Evolutionary conservation across 2,329 filamentous ascomycete species (phyloP), one percentile per base, ranked within the genome.

Genomic region (Talaromyces sp.): DNA sequence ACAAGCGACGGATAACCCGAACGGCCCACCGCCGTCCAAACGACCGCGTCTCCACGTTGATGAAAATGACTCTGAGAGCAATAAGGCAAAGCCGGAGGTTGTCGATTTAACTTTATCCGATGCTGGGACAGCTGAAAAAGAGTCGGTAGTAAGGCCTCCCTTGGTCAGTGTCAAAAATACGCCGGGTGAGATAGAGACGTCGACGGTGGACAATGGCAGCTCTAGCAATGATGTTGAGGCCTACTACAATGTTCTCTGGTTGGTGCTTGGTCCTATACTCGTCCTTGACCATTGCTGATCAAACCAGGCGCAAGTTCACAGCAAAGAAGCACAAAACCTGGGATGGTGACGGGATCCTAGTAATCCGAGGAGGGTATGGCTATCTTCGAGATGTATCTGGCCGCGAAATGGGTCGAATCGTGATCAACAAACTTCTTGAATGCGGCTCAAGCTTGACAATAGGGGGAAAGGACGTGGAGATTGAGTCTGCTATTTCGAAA

Each of bases 261-360:
- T 72, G 21, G 65, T 65, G 6, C 48, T 17, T 19, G 3, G 15
- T 17, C 33, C 4, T 37, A 2, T 4, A 39, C 7, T 39, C 13
- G 48, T 4, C n/a, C 8, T 2, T 31, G n/a, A 17, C 48, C 17
- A 22, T 39, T 4, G 7, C 45, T 51, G 19, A 40, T 31, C 9
- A 8, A 21, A 52, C 25, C 54, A 84, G 83, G 86, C 83, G 87
- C 19, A 89, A 88, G 69, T 82, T 81, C 53, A 88, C 85, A 0
- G 81, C 76, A 5, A 89, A 89, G 70, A 90, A 89, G 73, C 84
- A 89, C 70, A 89, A 89, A 69, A 89, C 85, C 5, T 90, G 87
- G 86, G 87, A 89, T 65, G 86, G 87, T 2, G 87, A 90, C 70
- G 87, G 86, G 1, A 78, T 89, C 2, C 75, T 89, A 8, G 76